These are phyloP conservation scores for Pulveroboletus sp. DNA, from an alignment of 768 basidiomycete genomes.

Conservation along the genomic window DNA sequence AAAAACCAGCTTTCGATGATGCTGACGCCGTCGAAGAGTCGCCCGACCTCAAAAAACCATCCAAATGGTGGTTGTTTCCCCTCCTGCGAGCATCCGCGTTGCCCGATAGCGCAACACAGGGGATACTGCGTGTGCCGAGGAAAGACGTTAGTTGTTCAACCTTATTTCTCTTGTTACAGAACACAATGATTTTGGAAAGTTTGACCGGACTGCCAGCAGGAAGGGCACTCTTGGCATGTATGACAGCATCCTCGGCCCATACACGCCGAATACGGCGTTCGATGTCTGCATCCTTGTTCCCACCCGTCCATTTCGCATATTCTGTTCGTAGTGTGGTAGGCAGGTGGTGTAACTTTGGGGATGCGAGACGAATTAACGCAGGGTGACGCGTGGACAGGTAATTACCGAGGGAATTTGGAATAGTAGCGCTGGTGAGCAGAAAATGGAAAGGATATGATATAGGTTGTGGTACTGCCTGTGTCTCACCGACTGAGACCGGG, in stretches of 20 bases:
- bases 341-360: constrained; percentile 75
- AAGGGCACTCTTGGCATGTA: constrained; percentile 24
- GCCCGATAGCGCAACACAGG: constrained; percentile 63
- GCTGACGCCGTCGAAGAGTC: not conserved
- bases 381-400: constrained; percentile 67
- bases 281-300: constrained; percentile 78
- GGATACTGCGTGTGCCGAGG: constrained; percentile 57
- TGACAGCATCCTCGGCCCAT: constrained; percentile 63
- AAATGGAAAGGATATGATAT: constrained; percentile 72
- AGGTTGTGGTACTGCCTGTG: constrained; percentile 8
- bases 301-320: constrained; percentile 72
- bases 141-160: constrained; percentile 59
- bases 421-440: constrained; percentile 80
- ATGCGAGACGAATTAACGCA: constrained; percentile 63
- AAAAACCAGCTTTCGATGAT: constrained; percentile 11
- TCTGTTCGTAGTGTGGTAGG: constrained; percentile 68
- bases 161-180: constrained; percentile 73
- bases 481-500: constrained; percentile 14
- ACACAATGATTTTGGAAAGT: constrained; percentile 72
- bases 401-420: constrained; percentile 67
- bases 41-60: constrained; percentile 56
- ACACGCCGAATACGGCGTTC: constrained; percentile 67
- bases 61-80: constrained; percentile 74
- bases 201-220: constrained; percentile 19
- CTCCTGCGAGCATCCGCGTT: constrained; percentile 51